Conservation (phyloP, 768 basidiomycete species). For the Inosperma sp. region DNA sequence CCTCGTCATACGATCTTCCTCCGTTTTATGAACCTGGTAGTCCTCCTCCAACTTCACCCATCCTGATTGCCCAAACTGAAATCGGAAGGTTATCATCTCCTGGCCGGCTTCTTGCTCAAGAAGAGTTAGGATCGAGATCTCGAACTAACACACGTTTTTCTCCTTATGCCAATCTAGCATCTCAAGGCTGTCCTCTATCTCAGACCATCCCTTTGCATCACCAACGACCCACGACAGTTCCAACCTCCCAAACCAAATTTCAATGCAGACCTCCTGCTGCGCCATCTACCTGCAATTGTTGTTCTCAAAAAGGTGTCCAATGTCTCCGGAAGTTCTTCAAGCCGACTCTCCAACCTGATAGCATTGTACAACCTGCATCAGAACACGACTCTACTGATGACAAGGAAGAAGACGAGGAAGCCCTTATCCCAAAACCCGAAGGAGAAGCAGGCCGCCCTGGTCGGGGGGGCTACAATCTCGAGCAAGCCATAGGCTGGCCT, state of each 20-base stretch:
- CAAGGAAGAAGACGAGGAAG: slow-evolving; percentile 4
- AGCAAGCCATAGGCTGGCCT: slow-evolving; percentile 19
- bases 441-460: slow-evolving; percentile 22
- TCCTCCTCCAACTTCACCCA: slow-evolving; percentile 13
- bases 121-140: slow-evolving; percentile 6
- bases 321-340: too few relatives aligned
- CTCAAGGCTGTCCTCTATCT: background rate
- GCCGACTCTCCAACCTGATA: background rate
- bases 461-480: slow-evolving; percentile 23
- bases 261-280: too few relatives aligned
- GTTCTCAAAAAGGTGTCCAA: too few relatives aligned
- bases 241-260: background rate
- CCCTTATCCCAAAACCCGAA: slow-evolving; percentile 22
- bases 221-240: background rate
- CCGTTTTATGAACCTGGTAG: slow-evolving; percentile 17
- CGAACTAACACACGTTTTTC: background rate
- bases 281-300: too few relatives aligned
- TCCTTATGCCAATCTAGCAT: background rate
- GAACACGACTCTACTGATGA: background rate
- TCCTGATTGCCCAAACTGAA: slow-evolving; percentile 16
- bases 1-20: slow-evolving; percentile 9
- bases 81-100: background rate
- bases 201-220: background rate
- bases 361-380: background rate
- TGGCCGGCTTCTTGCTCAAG: slow-evolving; percentile 9